Evolutionary conservation across 345 rosid species (phyloP).

Genomic region (Viola odorata): DNA sequence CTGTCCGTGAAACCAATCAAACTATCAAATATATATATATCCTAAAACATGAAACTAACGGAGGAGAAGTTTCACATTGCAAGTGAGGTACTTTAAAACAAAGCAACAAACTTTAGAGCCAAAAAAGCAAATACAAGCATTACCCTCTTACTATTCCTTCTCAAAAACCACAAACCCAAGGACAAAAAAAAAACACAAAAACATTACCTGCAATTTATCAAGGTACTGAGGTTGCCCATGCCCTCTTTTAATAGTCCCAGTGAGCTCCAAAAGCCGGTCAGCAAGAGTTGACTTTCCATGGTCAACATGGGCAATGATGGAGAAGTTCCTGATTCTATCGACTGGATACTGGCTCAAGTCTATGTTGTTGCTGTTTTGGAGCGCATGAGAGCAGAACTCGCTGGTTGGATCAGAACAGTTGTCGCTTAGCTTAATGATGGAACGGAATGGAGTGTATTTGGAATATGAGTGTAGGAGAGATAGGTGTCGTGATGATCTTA

Average conservation of each 20-base stretch:
- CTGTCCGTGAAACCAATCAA: too few species aligned
- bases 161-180: not conserved
- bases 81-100: not conserved
- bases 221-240: conserved; percentile 98
- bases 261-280: conserved; percentile 96
- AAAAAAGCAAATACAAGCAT: conserved; percentile 2
- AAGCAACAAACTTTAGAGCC: not conserved
- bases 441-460: conserved; percentile 15
- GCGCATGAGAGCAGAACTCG: conserved; percentile 52
- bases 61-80: too few species aligned
- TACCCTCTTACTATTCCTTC: too few species aligned
- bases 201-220: conserved; percentile 73
- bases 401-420: conserved; percentile 16
- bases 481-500: conserved; percentile 23
- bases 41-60: too few species aligned
- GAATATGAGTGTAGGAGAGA: not conserved
- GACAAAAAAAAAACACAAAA: not conserved
- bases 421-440: conserved; percentile 2
- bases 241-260: conserved; percentile 84
- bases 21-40: too few species aligned
- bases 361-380: conserved; percentile 29
- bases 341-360: conserved; percentile 70
- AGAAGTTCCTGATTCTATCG: conserved; percentile 86
- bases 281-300: conserved; percentile 96
- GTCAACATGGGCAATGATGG: conserved; percentile 92